Conservation (phyloP, 345 rosid species). For the Tarenaya hassleriana region DNA sequence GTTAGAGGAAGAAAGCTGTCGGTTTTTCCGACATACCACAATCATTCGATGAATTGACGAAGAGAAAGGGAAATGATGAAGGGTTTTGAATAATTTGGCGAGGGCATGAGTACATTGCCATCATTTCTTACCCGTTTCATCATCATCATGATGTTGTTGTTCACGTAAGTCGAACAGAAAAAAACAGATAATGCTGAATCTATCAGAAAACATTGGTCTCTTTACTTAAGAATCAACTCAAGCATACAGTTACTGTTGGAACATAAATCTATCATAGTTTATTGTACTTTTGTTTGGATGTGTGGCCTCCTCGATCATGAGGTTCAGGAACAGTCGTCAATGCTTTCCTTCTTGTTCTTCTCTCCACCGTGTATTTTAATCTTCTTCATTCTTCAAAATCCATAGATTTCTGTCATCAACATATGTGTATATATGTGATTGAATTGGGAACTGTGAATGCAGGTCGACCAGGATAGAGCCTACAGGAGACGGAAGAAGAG, state of each 20-base stretch:
- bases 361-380: constrained; percentile 17
- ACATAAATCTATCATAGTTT: no score
- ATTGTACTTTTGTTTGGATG: no score
- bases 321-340: constrained; percentile 43
- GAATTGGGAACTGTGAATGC: constrained; percentile 27
- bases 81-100: constrained; percentile 36
- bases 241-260: no score
- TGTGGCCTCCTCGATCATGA: constrained; percentile 33
- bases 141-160: constrained; percentile 14
- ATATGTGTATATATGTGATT: background rate
- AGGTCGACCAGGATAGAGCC: constrained; percentile 90
- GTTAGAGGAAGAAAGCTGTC: constrained; percentile 13
- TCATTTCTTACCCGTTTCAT: constrained; percentile 34
- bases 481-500: constrained; percentile 66
- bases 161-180: constrained; percentile 3
- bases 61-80: constrained; percentile 33
- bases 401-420: background rate
- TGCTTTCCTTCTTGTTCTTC: constrained; percentile 56
- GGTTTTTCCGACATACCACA: constrained; percentile 11
- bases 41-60: constrained; percentile 33
- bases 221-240: no score
- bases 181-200: no score
- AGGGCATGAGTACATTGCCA: constrained; percentile 36
- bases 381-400: no score
- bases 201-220: no score